These are phyloP conservation scores for Rosa rugosa DNA, from an alignment of 306 rosid genomes.

Conservation along the genomic window DNA sequence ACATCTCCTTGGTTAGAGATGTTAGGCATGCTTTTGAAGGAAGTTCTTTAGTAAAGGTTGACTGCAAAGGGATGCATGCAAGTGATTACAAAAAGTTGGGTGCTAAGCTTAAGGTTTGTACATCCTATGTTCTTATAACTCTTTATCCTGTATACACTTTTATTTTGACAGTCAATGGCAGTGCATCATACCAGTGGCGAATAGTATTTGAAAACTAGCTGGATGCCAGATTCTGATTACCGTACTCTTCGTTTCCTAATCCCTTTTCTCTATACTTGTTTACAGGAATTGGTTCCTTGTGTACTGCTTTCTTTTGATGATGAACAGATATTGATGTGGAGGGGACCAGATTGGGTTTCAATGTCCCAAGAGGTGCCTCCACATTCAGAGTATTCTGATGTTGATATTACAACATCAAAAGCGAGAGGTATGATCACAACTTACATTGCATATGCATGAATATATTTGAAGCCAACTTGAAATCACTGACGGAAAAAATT, in stretches of 20 bases:
- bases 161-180: neutral
- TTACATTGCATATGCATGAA: conserved; percentile 12
- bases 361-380: conserved; percentile 43
- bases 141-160: neutral
- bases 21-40: conserved; percentile 92
- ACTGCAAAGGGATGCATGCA: conserved; percentile 85
- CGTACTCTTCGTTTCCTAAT: conserved; percentile 13
- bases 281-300: conserved; percentile 95
- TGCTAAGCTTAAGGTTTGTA: conserved; percentile 83
- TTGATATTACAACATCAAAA: conserved; percentile 23
- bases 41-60: conserved; percentile 74
- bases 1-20: conserved; percentile 65
- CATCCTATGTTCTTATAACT: conserved; percentile 13
- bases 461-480: neutral
- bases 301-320: conserved; percentile 84
- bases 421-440: conserved; percentile 16
- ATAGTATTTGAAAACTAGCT: neutral
- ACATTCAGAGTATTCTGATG: conserved; percentile 31
- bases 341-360: conserved; percentile 78
- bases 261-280: conserved; percentile 27
- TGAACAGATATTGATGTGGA: conserved; percentile 84
- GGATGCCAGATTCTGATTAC: conserved; percentile 15
- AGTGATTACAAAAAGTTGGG: conserved; percentile 96
- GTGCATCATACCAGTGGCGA: neutral
- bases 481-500: neutral